Evolutionary conservation across 129 eudicot genomes (phyloP), one percentile per base, ranked within the genome.

Genomic region (Kitagawia praeruptora): DNA sequence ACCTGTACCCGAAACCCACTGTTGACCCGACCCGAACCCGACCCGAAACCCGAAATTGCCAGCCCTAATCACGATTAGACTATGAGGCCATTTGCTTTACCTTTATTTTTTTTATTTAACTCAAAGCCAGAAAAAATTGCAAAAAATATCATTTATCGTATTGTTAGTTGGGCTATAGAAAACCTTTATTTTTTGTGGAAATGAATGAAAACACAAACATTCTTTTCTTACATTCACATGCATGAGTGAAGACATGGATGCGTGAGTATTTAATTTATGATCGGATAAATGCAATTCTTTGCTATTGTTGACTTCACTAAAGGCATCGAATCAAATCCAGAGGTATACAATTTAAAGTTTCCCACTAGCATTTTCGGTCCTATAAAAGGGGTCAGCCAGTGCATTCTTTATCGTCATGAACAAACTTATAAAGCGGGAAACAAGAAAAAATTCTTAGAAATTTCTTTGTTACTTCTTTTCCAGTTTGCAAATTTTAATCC

Each of bases 341-440:
- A 23, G 3, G 4, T n/a, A 7, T 42, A n/a, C 21, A 40, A 1
- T 39, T 21, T 0, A 21, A 23, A 5, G 25, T 72, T 74, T 73
- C 21, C 54, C 54, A 73, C 77, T 44, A 4, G 53, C 53, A 74
- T 6, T 44, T 5, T 44, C 56, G 25, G 77, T 28, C 56, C 19
- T 74, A 44, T 74, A 44, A 44, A 73, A 42, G 10, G 34, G 77
- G 5, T 1, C 7, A 44, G 5, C 28, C 16, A 13, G 12, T 39
- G 25, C 13, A 72, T 23, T 23, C 51, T 41, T 39, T 21, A 40
- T 41, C 25, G 25, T 40, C 75, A 72, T 39, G 34, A 31, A 0
- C 76, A 9, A 72, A 39, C 76, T 18, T n/a, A n/a, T n/a, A 41
- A 72, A 72, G 76, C 49, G 4, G 53, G 76, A 42, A 73, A 71